Evolutionary conservation across 2,329 filamentous ascomycete species (phyloP), one percentile per base, ranked within the genome.

Genomic region (Ophiostoma piceae): DNA sequence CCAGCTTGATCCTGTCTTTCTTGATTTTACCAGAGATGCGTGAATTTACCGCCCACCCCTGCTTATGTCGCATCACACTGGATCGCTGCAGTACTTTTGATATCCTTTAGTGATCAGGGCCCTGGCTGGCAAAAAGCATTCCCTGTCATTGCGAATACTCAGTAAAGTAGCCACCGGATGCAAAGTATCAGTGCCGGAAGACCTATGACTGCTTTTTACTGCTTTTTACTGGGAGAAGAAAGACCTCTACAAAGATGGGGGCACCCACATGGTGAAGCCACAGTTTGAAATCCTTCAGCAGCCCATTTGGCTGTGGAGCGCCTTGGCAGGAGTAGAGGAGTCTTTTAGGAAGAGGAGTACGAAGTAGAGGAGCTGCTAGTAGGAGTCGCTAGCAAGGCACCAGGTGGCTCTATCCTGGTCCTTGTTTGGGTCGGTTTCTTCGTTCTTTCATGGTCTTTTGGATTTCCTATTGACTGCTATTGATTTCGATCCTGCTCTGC

Each of bases 201-300:
- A 35, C 35, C 26, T 29, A 1, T 29, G 26, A 29, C 26, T 29
- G 8, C 35, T 35, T 35, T 35, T 35, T n/a, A n/a, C n/a, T 35
- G 32, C 6, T 35, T 6, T 35, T 35, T 35, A 35, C 35, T 6
- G 35, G 5, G 35, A 2, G 5, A 35, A 35, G 35, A 8, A 35
- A 35, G 35, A 8, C 35, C 35, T 35, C 35, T 35, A 35, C 26
- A 29, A 29, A 29, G 26, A 29, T 35, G 35, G 35, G 26, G 54
- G 22, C 54, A 60, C 26, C 54, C 47, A 51, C 47, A 57, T 26
- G 16, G 60, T 37, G 14, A 37, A 57, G 51, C 51, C 51, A 57
- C 51, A 26, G 51, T 57, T 26, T 57, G 51, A n/a, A 64, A 64
- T 64, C 60, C 32, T 64, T 64, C 60, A 35, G 51, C 51, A 64